Base-by-base conservation (phyloP, 2,329 filamentous ascomycete species). In the Sporothrix dimorphospora region DNA sequence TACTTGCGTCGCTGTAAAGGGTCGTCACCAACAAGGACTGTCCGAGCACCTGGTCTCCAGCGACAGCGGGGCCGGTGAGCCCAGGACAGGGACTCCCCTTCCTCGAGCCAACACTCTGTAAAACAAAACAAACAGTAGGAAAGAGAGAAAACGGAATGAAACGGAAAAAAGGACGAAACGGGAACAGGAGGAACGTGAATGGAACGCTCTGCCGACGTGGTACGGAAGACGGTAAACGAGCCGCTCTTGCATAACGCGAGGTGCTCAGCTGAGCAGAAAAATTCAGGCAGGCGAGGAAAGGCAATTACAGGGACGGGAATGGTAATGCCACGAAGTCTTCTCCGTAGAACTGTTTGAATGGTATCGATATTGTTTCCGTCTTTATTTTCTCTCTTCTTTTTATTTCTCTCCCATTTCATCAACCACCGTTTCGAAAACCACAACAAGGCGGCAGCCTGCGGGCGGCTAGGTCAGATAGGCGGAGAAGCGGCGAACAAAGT, bases 251-350 rank as follows among this genome's bases (percentile, higher is more conserved):
- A 70, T 70, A 40, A 47, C 40, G 38, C 27, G 8, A 57, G 34
- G 8, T 59, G 67, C 49, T 53, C 67, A 69, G 12, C 49, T 69
- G 67, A 69, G 51, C 67, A 69, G 27, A 59, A 57, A 53, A 42
- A n/a, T 21, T 30, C 9, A 38, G 66, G 6, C 45, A 9, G 47
- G 30, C 27, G 27, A 21, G 4, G n/a, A 4, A 49, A 38, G 14
- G 24, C 9, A 27, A 45, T 40, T 14, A 63, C 59, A n/a, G 38
- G 9, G 16, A 16, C 30, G 55, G 34, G n/a, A n/a, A 19, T 38
- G 3, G 19, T 7, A 55, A 30, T 55, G 24, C 24, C 11, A n/a
- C n/a, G n/a, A n/a, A n/a, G n/a, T n/a, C n/a, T n/a, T n/a, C n/a
- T n/a, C n/a, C n/a, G n/a, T n/a, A n/a, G n/a, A n/a, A n/a, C n/a